Conservation (phyloP, 768 basidiomycete genomes). For the Naematelia aurantialba region DNA sequence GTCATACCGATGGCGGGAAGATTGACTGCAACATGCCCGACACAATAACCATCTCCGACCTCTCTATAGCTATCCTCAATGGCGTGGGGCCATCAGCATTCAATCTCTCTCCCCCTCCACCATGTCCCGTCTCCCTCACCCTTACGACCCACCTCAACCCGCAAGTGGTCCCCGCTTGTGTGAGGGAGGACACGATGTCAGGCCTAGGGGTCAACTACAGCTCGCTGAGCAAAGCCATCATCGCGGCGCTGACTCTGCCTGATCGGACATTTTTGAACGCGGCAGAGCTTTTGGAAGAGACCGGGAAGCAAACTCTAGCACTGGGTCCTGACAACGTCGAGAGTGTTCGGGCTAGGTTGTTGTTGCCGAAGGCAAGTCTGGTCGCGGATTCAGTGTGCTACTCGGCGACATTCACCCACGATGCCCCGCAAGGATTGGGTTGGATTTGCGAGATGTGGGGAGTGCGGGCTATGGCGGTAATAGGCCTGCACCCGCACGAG, state of each 20-base stretch:
- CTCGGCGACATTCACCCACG: slow-evolving; percentile 10
- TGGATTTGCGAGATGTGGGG: slow-evolving; percentile 51
- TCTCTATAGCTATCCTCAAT: slow-evolving; percentile 44
- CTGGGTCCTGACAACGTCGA: slow-evolving; percentile 46
- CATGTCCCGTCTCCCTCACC: slow-evolving; percentile 58
- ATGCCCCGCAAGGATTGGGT: slow-evolving; percentile 31
- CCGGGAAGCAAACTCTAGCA: slow-evolving; percentile 53
- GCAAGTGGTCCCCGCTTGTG: slow-evolving; percentile 57
- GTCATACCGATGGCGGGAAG: not conserved
- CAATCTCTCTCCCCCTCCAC: slow-evolving; percentile 43
- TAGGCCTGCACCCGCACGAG: slow-evolving; percentile 69
- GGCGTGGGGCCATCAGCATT: slow-evolving; percentile 50
- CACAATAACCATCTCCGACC: slow-evolving; percentile 44
- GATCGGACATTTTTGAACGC: slow-evolving; percentile 55
- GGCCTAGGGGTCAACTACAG: slow-evolving; percentile 66
- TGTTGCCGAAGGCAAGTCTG: slow-evolving; percentile 57
- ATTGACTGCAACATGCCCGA: slow-evolving; percentile 18
- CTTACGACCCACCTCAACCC: slow-evolving; percentile 49
- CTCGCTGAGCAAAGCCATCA: slow-evolving; percentile 55
- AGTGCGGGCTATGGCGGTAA: slow-evolving; percentile 58
- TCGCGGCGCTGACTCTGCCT: slow-evolving; percentile 42
- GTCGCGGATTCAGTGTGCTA: slow-evolving; percentile 56
- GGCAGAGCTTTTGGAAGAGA: slow-evolving; percentile 54
- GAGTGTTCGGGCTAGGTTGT: slow-evolving; percentile 54
- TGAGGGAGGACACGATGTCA: slow-evolving; percentile 56